phyloP scores from a whole-genome alignment of 179 eudicot genomes.

The Spinacia oleracea region DNA sequence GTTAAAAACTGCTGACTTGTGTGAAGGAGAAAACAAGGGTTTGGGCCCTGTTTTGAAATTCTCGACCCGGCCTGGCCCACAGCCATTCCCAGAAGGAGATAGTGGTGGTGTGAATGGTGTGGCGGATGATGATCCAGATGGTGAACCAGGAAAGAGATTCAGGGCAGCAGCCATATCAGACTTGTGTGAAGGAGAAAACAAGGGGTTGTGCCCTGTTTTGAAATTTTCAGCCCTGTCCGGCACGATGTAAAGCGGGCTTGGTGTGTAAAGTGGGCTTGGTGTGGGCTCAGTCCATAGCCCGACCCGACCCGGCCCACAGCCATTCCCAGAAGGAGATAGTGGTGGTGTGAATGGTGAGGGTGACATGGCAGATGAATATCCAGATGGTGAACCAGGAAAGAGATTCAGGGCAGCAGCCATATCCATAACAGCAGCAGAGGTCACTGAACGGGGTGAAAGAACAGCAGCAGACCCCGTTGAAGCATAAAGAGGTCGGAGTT shows the following conservation, averaged over 20 bases:
- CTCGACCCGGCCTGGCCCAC: too few relatives aligned
- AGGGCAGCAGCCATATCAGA: constrained; percentile 54
- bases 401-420: constrained; percentile 47
- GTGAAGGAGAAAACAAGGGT: constrained; percentile 44
- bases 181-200: too few relatives aligned
- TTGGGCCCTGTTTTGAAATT: too few relatives aligned
- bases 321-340: constrained; percentile 52
- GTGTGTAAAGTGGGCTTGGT: too few relatives aligned
- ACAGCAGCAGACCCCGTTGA: constrained; percentile 54
- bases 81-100: constrained; percentile 54
- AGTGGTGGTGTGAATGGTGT: constrained; percentile 41
- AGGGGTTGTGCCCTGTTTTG: too few relatives aligned
- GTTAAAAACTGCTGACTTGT: constrained; percentile 38
- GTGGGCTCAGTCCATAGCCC: too few relatives aligned
- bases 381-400: constrained; percentile 45
- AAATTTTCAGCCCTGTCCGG: too few relatives aligned
- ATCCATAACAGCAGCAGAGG: constrained; percentile 52
- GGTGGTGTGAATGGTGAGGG: constrained; percentile 41
- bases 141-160: constrained; percentile 43
- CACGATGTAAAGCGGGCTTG: too few relatives aligned
- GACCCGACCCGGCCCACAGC: too few relatives aligned
- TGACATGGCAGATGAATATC: constrained; percentile 37
- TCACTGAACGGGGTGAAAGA: constrained; percentile 43
- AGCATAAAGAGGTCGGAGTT: constrained; percentile 50
- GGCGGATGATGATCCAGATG: constrained; percentile 35